Base-by-base conservation (phyloP, 805 yeast genomes). In the Ogataea polymorpha region DNA sequence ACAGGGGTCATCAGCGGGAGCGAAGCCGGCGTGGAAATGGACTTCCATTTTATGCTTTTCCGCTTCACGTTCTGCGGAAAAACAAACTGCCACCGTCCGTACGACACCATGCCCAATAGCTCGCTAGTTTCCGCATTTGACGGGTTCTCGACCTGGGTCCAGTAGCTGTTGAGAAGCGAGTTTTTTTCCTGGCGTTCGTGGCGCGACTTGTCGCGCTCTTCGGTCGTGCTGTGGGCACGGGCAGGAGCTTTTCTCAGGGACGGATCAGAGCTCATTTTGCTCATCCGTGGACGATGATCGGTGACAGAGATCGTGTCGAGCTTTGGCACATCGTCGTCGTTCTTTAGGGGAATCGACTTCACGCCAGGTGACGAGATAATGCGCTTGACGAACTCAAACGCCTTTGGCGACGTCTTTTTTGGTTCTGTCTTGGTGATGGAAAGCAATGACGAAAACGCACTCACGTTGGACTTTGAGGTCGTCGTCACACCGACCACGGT, bases 11-110 rank as follows among this genome's bases (percentile, higher is more conserved):
- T 80, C 0, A 86, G 67, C 0, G 99, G 99, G 18, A 93, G 67
- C 6, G 95, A 83, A 0, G 98, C 97, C 0, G 99, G 99, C 0
- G 96, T 79, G 11, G 89, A 82, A 39, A 95, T 71, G 0, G 98
- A 90, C 39, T 87, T 77, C 99, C 99, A 93, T 56, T 90, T 90
- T 37, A 90, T 82, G 12, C 81, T 68, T 51, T 77, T 76, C 39
- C 86, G 69, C 39, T 74, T 78, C 12, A 82, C 79, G 31, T 77
- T 75, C 11, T 75, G 74, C 0, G 98, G 96, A 52, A 87, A 87
- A 1, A 89, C 95, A 62, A 85, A 88, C 41, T 81, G 81, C 99
- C 99, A 93, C 43, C 95, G 75, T 5, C 95, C 91, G 32, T 78
- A 80, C n/a, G 79, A 72, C 7, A 80, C 66, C 41, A 77, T 72